Evolutionary conservation across 83 land plant species (phyloP).

Genomic region (Picea mariana): DNA sequence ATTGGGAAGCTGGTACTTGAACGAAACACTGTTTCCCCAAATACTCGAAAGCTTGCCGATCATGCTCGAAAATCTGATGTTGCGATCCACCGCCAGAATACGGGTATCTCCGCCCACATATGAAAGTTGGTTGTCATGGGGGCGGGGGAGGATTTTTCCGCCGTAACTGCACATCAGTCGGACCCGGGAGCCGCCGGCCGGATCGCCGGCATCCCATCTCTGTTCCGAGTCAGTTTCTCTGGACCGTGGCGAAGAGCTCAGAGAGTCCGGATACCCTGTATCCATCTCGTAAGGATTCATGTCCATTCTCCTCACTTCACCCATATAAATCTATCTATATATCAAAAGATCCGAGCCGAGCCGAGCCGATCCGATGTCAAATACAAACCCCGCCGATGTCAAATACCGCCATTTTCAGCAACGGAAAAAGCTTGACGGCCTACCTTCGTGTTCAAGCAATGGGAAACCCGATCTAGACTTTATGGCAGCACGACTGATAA

Average conservation of each 20-base stretch:
- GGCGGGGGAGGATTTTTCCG: slow-evolving; percentile 69
- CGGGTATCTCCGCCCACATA: slow-evolving; percentile 79
- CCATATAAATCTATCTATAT: too few species aligned
- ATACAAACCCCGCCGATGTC: too few species aligned
- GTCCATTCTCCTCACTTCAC: too few species aligned
- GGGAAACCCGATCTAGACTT: too few species aligned
- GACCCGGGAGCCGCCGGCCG: slow-evolving; percentile 28
- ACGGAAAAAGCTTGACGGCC: too few species aligned
- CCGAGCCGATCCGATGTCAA: too few species aligned
- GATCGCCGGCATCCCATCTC: slow-evolving; percentile 25
- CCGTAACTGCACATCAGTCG: slow-evolving; percentile 80
- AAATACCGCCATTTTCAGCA: too few species aligned
- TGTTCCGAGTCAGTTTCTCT: slow-evolving; percentile 50
- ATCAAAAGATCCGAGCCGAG: too few species aligned
- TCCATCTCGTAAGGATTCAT: slow-evolving; percentile 10
- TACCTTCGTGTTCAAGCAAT: too few species aligned
- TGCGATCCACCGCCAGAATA: slow-evolving; percentile 63
- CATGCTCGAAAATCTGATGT: slow-evolving; percentile 30
- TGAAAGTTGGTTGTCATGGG: slow-evolving; percentile 62
- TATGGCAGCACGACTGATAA: too few species aligned
- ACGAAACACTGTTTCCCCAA: slow-evolving; percentile 25
- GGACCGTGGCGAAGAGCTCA: slow-evolving; percentile 58
- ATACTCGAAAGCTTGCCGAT: slow-evolving; percentile 43
- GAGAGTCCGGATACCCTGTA: slow-evolving; percentile 49
- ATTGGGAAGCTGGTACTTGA: slow-evolving; percentile 78